Percentiles rank a stretch among this genome's conserved stretches.
These are phyloP conservation scores for Penicillium paneum DNA, from an alignment of 2,329 filamentous ascomycete species.

Conservation along the genomic window DNA sequence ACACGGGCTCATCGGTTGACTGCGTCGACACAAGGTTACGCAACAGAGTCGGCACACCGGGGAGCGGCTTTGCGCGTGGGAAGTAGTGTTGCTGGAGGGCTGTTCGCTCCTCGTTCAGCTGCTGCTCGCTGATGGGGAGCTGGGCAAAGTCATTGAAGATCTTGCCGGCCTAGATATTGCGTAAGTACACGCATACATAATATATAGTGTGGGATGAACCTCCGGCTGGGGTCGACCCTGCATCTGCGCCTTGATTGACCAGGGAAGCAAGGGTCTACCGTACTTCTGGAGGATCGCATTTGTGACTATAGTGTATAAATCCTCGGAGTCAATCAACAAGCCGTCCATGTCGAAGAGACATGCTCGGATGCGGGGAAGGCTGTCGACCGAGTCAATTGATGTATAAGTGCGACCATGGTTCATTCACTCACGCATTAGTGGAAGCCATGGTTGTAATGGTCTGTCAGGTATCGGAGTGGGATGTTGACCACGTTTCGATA, in stretches of 20 bases:
- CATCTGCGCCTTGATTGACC: constrained; percentile 88
- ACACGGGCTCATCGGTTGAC: constrained; percentile 50
- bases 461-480: background rate
- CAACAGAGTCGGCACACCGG: constrained; percentile 72
- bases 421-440: background rate
- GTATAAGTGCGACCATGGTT: background rate
- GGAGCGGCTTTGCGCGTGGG: constrained; percentile 68
- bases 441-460: constrained; percentile 11
- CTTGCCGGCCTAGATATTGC: constrained; percentile 47
- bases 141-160: constrained; percentile 80
- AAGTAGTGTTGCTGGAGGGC: constrained; percentile 70
- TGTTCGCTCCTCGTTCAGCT: constrained; percentile 61
- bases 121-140: constrained; percentile 69
- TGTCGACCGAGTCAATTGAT: constrained; percentile 33
- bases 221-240: constrained; percentile 63
- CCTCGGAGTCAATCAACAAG: constrained; percentile 89
- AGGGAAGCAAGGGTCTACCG: constrained; percentile 72
- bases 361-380: constrained; percentile 76
- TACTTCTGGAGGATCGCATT: constrained; percentile 79
- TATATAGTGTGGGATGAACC: constrained; percentile 31
- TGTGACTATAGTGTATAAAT: constrained; percentile 78
- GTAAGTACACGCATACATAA: background rate
- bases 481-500: constrained; percentile 10
- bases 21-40: constrained; percentile 33
- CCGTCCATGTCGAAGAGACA: constrained; percentile 99